phyloP scores from a whole-genome alignment of 1,139 yeast species.

The Kodamaea arcana region DNA sequence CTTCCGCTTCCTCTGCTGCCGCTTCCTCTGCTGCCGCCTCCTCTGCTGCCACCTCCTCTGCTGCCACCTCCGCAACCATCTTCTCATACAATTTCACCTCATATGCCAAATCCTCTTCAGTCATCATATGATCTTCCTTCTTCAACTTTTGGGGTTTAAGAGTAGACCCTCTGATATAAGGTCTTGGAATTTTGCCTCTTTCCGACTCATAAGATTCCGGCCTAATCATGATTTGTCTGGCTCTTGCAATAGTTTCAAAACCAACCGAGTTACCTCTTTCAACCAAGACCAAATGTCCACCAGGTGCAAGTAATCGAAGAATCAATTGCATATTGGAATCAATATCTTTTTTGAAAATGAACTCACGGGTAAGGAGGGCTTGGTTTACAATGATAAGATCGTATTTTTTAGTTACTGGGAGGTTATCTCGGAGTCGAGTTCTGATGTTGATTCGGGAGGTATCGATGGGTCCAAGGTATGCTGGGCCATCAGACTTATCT shows the following conservation, averaged over 20 bases:
- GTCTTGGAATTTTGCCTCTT: constrained; percentile 65
- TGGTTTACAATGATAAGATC: constrained; percentile 86
- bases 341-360: constrained; percentile 65
- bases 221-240: constrained; percentile 81
- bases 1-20: constrained; percentile 17
- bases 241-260: constrained; percentile 83
- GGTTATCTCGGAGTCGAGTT: constrained; percentile 48
- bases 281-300: constrained; percentile 71
- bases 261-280: constrained; percentile 92
- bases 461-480: constrained; percentile 58
- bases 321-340: constrained; percentile 65
- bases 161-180: constrained; percentile 55
- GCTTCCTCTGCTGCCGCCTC: constrained; percentile 8
- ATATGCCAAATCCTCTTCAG: constrained; percentile 29
- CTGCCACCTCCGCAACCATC: not conserved
- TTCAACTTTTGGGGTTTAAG: constrained; percentile 38
- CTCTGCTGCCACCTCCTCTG: constrained; percentile 16
- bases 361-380: constrained; percentile 60
- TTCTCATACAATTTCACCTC: constrained; percentile 30
- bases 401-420: constrained; percentile 51
- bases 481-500: constrained; percentile 12
- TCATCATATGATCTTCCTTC: constrained; percentile 33
- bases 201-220: constrained; percentile 65
- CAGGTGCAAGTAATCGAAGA: constrained; percentile 61
- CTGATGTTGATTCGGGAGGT: constrained; percentile 50